A percentile compares a stretch with the other conserved stretches of the same genome.
phyloP scores from a whole-genome alignment of 441 rosid species.

The Euphorbia schlechtendalii region DNA sequence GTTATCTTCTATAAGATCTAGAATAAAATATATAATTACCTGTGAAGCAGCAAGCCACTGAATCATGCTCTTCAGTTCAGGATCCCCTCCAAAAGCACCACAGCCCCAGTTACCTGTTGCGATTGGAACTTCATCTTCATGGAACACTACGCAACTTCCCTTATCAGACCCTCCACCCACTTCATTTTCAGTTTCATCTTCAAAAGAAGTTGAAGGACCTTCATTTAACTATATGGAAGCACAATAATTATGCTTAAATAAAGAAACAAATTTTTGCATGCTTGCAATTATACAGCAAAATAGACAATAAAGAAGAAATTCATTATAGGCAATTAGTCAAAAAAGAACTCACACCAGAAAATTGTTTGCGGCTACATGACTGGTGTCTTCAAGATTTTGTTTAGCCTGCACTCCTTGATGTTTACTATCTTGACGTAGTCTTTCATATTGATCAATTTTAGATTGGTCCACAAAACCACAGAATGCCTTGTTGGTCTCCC shows the following conservation, averaged over 20 bases:
- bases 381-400: slow-evolving; percentile 18
- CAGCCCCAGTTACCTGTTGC: slow-evolving; percentile 98
- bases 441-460: slow-evolving; percentile 32
- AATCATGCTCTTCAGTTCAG: slow-evolving; percentile 66
- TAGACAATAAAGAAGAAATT: neutral
- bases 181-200: slow-evolving; percentile 26
- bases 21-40: slow-evolving; percentile 44
- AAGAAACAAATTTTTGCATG: neutral
- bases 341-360: slow-evolving; percentile 26
- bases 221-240: slow-evolving; percentile 27
- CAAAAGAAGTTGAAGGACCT: slow-evolving; percentile 28
- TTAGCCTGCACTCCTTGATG: slow-evolving; percentile 25
- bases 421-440: slow-evolving; percentile 25
- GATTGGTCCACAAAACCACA: slow-evolving; percentile 69
- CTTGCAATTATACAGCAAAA: neutral
- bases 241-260: slow-evolving; percentile 7
- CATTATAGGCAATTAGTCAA: neutral
- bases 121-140: slow-evolving; percentile 49
- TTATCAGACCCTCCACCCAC: slow-evolving; percentile 19
- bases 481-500: slow-evolving; percentile 86
- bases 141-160: slow-evolving; percentile 20
- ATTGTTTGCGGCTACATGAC: slow-evolving; percentile 17
- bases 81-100: slow-evolving; percentile 97
- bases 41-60: slow-evolving; percentile 99
- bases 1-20: neutral